These are phyloP conservation scores for Podosphaera fusca DNA, from an alignment of 2,329 filamentous ascomycete species.

Conservation along the genomic window DNA sequence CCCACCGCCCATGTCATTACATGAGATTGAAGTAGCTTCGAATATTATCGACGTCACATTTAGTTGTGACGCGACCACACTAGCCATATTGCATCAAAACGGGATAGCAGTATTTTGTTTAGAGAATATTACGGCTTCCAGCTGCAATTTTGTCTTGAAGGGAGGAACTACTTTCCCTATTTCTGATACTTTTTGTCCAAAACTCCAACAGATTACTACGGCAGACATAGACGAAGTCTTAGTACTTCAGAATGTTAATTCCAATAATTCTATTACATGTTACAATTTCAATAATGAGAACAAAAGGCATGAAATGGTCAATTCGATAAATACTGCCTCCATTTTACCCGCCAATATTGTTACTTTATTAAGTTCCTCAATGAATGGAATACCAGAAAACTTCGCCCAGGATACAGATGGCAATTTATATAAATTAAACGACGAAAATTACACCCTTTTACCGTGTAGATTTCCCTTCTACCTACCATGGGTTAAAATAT, in stretches of 20 bases:
- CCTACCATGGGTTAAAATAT: conserved; percentile 17
- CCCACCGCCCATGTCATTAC: conserved; percentile 78
- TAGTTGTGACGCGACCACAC: conserved; percentile 33
- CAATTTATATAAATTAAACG: conserved; percentile 11
- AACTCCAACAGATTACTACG: conserved; percentile 14
- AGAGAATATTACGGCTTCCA: conserved; percentile 33
- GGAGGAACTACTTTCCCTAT: conserved; percentile 20
- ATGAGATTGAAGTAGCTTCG: conserved; percentile 39
- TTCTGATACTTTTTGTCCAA: conserved; percentile 4
- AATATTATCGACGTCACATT: conserved; percentile 56
- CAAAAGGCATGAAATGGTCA: conserved; percentile 12
- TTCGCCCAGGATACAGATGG: conserved; percentile 13
- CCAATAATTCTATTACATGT: conserved; percentile 6
- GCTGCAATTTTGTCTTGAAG: conserved; percentile 21
- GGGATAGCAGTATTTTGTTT: conserved; percentile 49
- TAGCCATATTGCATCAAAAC: conserved; percentile 49
- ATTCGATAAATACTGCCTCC: not conserved
- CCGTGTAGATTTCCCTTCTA: conserved; percentile 13
- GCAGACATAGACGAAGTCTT: conserved; percentile 8
- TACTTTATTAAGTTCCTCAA: conserved; percentile 10
- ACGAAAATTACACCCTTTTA: conserved; percentile 5
- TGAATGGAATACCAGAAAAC: conserved; percentile 8
- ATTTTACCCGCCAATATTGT: conserved; percentile 3
- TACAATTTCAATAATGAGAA: conserved; percentile 9
- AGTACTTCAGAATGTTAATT: conserved; percentile 6